phyloP scores from a whole-genome alignment of 169 alveolate species.

The Eimeria praecox region DNA sequence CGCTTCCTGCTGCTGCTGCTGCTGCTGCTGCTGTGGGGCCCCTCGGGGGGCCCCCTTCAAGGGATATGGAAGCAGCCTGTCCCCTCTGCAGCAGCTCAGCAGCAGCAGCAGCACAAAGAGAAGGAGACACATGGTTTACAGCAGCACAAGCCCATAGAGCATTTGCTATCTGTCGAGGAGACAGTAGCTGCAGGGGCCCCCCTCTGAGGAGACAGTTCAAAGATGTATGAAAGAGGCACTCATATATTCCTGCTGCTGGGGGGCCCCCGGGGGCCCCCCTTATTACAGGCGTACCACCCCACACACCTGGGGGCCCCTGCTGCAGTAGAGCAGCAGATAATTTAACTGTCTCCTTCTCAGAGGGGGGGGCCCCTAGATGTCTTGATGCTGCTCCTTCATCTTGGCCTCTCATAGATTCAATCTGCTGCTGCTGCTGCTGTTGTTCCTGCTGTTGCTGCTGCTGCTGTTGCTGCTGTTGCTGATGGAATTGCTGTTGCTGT shows the following conservation, averaged over 20 bases:
- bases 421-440: no score
- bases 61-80: background rate
- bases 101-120: slow-evolving; percentile 22
- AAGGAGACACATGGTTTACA: background rate
- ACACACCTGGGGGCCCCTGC: slow-evolving; percentile 13
- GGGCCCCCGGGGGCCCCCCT: slow-evolving; percentile 53
- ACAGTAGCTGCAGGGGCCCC: background rate
- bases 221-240: background rate
- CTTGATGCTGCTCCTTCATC: no score
- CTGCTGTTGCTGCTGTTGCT: no score
- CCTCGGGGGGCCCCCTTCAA: background rate
- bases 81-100: background rate
- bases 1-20: background rate
- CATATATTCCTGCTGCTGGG: background rate
- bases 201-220: background rate
- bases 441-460: no score
- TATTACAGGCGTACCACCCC: no score
- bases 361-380: background rate
- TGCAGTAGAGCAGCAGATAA: background rate
- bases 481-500: background rate
- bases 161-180: slow-evolving; percentile 28
- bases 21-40: background rate
- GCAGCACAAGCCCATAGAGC: slow-evolving; percentile 34
- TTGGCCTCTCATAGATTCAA: no score
- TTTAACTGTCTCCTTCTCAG: background rate